These are phyloP conservation scores for Diaporthe ampelina DNA, from an alignment of 2,329 filamentous ascomycete species.

Conservation along the genomic window DNA sequence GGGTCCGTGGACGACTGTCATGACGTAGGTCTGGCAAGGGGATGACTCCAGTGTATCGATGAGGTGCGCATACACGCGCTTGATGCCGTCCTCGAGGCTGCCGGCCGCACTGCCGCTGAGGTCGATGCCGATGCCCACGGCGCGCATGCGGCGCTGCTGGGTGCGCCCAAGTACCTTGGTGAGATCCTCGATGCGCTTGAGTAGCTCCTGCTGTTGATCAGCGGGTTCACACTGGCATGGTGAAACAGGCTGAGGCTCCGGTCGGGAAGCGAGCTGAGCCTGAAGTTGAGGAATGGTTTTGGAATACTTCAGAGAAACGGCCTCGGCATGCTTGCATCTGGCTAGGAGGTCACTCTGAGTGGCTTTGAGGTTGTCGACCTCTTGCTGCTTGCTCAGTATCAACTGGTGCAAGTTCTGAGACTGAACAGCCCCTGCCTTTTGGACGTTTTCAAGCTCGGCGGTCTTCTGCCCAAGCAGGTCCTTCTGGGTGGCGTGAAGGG, in stretches of 20 bases:
- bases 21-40: constrained; percentile 16
- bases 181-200: neutral
- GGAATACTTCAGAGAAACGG: neutral
- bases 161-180: neutral
- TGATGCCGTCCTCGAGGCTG: constrained; percentile 11
- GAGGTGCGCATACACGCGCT: neutral
- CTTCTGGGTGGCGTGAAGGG: too few species aligned
- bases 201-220: neutral
- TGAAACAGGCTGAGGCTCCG: neutral
- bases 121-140: constrained; percentile 13
- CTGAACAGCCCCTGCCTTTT: neutral
- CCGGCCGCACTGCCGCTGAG: constrained; percentile 18
- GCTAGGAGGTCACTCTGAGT: neutral
- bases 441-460: neutral
- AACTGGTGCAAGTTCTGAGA: neutral
- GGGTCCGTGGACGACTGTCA: constrained; percentile 21
- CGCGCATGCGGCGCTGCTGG: neutral
- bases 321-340: neutral
- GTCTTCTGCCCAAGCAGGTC: neutral
- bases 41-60: neutral
- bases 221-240: too few species aligned
- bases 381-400: neutral
- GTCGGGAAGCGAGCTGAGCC: neutral
- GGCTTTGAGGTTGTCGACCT: neutral
- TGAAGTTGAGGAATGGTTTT: neutral